Evolutionary conservation across 2,329 filamentous ascomycete genomes (phyloP).

Genomic region (Pseudonectria buxi): DNA sequence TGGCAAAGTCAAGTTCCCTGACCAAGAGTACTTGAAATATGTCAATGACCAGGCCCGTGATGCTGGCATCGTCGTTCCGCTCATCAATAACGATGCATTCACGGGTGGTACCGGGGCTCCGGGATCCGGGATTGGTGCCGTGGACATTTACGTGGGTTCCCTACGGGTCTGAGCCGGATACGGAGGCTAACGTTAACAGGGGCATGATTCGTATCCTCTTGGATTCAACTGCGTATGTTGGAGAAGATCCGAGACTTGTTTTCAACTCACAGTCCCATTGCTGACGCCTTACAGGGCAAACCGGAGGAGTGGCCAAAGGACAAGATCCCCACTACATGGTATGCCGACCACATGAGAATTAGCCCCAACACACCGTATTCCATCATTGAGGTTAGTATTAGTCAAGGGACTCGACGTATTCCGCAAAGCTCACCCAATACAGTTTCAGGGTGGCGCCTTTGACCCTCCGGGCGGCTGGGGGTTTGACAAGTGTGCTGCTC

Average conservation of each 20-base stretch:
- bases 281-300: slow-evolving; percentile 31
- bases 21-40: slow-evolving; percentile 62
- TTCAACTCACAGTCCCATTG: accelerated
- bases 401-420: too few species aligned
- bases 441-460: slow-evolving; percentile 66
- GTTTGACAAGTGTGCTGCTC: slow-evolving; percentile 57
- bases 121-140: slow-evolving; percentile 46
- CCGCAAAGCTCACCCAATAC: neutral
- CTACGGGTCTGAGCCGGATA: accelerated
- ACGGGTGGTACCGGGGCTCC: slow-evolving; percentile 56
- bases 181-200: slow-evolving; percentile 18
- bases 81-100: slow-evolving; percentile 69
- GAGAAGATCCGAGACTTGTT: accelerated
- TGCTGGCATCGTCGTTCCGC: slow-evolving; percentile 65
- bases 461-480: slow-evolving; percentile 70
- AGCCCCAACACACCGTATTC: slow-evolving; percentile 62
- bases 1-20: slow-evolving; percentile 48
- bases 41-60: slow-evolving; percentile 61
- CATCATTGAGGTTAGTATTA: slow-evolving; percentile 32
- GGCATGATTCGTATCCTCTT: slow-evolving; percentile 58
- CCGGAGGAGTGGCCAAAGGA: slow-evolving; percentile 34
- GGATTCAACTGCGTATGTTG: slow-evolving; percentile 46
- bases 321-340: slow-evolving; percentile 39
- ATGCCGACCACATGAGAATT: slow-evolving; percentile 47
- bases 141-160: slow-evolving; percentile 49